Percentiles rank a stretch among this genome's conserved stretches.
These are phyloP conservation scores for Solanum chmielewskii DNA, from an alignment of 257 asterid species.

Conservation along the genomic window DNA sequence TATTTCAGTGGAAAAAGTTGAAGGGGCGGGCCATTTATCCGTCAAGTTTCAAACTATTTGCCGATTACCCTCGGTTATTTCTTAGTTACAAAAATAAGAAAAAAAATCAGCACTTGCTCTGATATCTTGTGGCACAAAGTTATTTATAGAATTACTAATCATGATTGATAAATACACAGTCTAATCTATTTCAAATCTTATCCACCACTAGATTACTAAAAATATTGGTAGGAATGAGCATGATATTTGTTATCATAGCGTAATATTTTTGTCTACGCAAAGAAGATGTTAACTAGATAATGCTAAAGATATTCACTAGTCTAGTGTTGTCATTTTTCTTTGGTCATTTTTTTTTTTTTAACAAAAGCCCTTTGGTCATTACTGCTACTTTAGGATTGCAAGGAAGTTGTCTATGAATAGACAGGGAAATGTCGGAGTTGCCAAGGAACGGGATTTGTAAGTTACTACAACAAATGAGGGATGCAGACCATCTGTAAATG, in stretches of 20 bases:
- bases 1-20: too few species aligned
- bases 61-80: too few species aligned
- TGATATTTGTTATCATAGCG: not conserved
- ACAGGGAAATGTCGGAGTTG: slow-evolving; percentile 84
- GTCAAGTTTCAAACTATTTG: too few species aligned
- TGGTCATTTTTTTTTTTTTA: not conserved
- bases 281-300: not conserved
- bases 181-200: not conserved
- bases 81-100: too few species aligned
- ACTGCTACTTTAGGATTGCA: slow-evolving; percentile 52
- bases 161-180: not conserved
- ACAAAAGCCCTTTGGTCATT: not conserved
- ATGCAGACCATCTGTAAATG: slow-evolving; percentile 82
- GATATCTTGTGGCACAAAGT: not conserved
- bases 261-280: not conserved
- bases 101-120: too few species aligned
- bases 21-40: too few species aligned
- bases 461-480: slow-evolving; percentile 32
- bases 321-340: not conserved
- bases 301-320: not conserved
- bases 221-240: not conserved
- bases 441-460: too few species aligned
- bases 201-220: not conserved
- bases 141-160: not conserved
- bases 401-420: slow-evolving; percentile 81